Conservation (phyloP, 176 grass and related monocot genomes). For the Urochloa ruziziensis region DNA sequence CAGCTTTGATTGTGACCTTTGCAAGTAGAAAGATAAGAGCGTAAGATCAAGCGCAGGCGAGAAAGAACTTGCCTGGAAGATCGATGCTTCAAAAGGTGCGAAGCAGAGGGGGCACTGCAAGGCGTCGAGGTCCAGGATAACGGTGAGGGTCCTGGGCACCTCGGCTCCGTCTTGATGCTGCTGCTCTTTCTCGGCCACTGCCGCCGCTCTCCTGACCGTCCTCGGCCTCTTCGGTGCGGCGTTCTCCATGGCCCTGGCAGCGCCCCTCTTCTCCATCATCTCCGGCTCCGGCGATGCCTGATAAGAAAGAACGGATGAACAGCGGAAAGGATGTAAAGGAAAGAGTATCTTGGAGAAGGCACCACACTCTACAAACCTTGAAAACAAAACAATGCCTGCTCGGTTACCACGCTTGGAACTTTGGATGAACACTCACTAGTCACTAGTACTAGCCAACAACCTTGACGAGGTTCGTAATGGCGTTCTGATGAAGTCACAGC, state of each 20-base stretch:
- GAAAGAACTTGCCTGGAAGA: conserved; percentile 3
- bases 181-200: background rate
- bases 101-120: background rate
- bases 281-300: background rate
- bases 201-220: background rate
- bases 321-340: background rate
- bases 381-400: no score
- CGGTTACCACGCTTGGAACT: no score
- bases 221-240: background rate
- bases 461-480: no score
- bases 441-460: no score
- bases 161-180: background rate
- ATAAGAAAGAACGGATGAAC: background rate
- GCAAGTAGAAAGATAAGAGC: no score
- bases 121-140: background rate
- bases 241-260: background rate
- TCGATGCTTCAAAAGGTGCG: background rate
- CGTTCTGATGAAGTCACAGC: no score
- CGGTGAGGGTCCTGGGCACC: background rate
- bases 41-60: no score
- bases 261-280: background rate
- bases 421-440: no score
- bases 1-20: no score
- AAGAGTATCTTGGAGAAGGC: no score
- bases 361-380: no score